These are phyloP conservation scores for Anacardium occidentale DNA, from an alignment of 345 rosid genomes.

Conservation along the genomic window DNA sequence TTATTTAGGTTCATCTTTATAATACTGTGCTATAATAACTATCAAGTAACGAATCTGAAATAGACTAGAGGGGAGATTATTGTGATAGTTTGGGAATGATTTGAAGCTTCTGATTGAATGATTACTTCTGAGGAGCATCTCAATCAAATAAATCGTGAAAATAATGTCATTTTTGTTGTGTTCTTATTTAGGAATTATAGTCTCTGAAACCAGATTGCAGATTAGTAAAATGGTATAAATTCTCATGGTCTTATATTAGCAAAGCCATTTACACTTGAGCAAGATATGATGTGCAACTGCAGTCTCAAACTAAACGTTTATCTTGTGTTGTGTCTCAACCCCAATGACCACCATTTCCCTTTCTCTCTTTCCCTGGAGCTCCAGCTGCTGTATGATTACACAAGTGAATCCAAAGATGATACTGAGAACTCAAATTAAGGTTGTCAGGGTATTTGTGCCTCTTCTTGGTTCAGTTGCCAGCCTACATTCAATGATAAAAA, in stretches of 20 bases:
- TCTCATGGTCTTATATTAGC: neutral
- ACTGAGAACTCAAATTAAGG: constrained; percentile 31
- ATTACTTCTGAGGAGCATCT: neutral
- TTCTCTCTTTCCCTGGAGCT: constrained; percentile 18
- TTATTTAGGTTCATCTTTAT: neutral
- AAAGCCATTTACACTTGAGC: neutral
- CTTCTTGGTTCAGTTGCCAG: constrained; percentile 33
- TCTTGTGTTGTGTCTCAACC: constrained; percentile 1
- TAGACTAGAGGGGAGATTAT: neutral
- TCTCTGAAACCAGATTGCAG: neutral
- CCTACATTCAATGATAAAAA: constrained; percentile 24
- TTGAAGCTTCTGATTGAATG: neutral
- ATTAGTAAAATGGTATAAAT: neutral
- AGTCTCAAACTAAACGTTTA: constrained; percentile 2
- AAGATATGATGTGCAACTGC: neutral
- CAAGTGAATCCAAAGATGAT: constrained; percentile 32
- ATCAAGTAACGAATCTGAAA: neutral
- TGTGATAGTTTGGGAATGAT: neutral
- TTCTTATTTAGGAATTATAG: neutral
- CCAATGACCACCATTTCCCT: neutral
- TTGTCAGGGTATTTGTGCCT: constrained; percentile 24
- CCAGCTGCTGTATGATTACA: constrained; percentile 29
- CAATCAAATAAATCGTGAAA: neutral
- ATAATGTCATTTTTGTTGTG: neutral
- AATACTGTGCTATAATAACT: neutral